These are phyloP conservation scores for Byssochlamys sp. DNA, from an alignment of 2,329 filamentous ascomycete species.

Conservation along the genomic window DNA sequence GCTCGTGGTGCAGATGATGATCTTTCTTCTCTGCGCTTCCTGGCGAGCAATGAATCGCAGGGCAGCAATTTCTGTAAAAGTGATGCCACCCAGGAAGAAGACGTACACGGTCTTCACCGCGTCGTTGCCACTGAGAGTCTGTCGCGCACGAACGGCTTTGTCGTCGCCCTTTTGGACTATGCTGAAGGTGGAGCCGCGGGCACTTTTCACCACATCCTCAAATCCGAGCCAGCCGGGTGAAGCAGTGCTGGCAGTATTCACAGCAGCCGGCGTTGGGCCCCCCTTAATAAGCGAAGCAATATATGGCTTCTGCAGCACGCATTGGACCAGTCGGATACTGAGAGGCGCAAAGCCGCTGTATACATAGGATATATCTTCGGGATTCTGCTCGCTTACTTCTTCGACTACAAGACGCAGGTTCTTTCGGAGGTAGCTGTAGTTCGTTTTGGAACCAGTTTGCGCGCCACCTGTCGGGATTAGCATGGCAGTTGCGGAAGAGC, in stretches of 20 bases:
- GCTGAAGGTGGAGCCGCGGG: constrained; percentile 80
- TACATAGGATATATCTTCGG: constrained; percentile 92
- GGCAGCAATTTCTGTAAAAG: constrained; percentile 90
- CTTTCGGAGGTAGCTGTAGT: constrained; percentile 81
- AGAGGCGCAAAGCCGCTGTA: constrained; percentile 95
- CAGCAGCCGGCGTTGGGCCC: constrained; percentile 42
- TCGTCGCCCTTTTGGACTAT: constrained; percentile 86
- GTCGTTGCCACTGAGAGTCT: constrained; percentile 65
- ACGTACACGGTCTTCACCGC: constrained; percentile 80
- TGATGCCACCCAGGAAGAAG: constrained; percentile 96
- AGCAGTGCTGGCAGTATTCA: constrained; percentile 45
- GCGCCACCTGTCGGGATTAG: constrained; percentile 66
- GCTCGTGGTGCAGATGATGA: constrained; percentile 86
- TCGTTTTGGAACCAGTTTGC: constrained; percentile 63
- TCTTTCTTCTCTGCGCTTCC: constrained; percentile 68
- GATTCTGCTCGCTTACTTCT: constrained; percentile 89
- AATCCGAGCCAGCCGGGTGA: constrained; percentile 85
- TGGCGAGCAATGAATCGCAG: constrained; percentile 79
- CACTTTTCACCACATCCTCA: constrained; percentile 81
- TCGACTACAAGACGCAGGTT: constrained; percentile 82
- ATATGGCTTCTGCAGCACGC: constrained; percentile 81
- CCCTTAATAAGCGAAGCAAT: constrained; percentile 62
- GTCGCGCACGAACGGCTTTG: constrained; percentile 77
- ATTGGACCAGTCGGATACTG: constrained; percentile 82
- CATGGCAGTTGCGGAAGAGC: constrained; percentile 66